phyloP scores from a whole-genome alignment of 805 yeast species.

The Candida mattraensis region DNA sequence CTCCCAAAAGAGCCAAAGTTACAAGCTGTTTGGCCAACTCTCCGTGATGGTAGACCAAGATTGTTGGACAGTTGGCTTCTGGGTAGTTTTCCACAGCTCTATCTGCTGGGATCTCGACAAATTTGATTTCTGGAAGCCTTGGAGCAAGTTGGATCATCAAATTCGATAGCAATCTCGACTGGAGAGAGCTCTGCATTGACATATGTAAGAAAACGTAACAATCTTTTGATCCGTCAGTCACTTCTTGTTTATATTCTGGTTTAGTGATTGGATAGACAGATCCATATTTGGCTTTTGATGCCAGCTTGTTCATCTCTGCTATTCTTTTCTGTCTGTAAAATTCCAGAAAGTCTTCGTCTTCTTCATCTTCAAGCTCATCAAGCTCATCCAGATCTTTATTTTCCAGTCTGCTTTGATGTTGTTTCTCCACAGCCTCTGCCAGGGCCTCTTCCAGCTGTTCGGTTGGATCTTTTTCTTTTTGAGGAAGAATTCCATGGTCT shows the following conservation, averaged over 20 bases:
- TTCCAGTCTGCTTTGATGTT: constrained; percentile 82
- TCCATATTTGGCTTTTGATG: constrained; percentile 63
- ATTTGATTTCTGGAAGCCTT: constrained; percentile 78
- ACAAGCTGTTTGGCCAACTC: constrained; percentile 79
- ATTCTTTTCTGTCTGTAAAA: constrained; percentile 75
- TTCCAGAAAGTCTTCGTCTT: constrained; percentile 86
- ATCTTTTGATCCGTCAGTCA: constrained; percentile 75
- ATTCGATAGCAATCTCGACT: constrained; percentile 67
- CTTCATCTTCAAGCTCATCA: constrained; percentile 87
- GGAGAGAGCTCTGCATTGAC: constrained; percentile 64
- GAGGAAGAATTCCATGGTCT: constrained; percentile 88
- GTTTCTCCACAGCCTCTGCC: constrained; percentile 75
- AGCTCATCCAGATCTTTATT: constrained; percentile 75
- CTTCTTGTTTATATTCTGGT: constrained; percentile 83
- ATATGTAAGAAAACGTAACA: constrained; percentile 75
- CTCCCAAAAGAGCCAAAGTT: constrained; percentile 81
- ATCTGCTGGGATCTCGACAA: constrained; percentile 87
- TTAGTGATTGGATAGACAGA: constrained; percentile 74
- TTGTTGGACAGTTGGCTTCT: constrained; percentile 85
- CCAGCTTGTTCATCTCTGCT: constrained; percentile 65
- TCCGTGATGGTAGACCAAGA: constrained; percentile 75
- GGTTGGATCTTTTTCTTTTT: constrained; percentile 85
- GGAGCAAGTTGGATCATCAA: constrained; percentile 59
- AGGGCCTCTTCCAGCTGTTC: constrained; percentile 84
- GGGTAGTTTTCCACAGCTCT: constrained; percentile 95